Base-by-base conservation (phyloP, 495 filamentous ascomycete genomes). In the Podospora pseudoanserina region DNA sequence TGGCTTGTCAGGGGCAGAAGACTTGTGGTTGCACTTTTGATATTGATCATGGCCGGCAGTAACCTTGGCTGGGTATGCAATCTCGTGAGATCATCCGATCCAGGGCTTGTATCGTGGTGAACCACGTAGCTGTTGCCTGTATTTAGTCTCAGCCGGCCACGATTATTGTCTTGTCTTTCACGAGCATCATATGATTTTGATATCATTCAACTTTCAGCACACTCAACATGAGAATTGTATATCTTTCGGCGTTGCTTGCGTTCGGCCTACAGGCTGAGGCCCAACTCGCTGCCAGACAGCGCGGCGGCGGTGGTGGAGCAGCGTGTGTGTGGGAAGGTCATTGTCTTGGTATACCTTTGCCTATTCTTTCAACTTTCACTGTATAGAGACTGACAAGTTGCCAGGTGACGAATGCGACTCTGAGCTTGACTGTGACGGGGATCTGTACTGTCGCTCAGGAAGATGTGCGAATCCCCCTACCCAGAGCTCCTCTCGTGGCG, bases 241-340 rank as follows among this genome's bases (percentile, higher is more conserved):
- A 67, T 53, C n/a, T 70, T 18, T 62, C 64, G 3, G 60, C 30
- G 1, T 44, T 32, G 20, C 27, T 70, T 16, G 60, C 60, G 9
- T 65, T 15, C 23, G 60, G 30, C 3, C 60, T 70, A 30, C 15
- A 5, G 15, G 61, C 56, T 20, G 60, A 64, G 20, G 68, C 65
- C 20, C 39, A 62, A 0, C 34, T 67, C 26, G 61, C 13, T 23
- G 64, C 68, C 26, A 61, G 65, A 26, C 68, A 69, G 16, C 26
- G 68, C 39, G 62, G 59, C 39, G 58, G 26, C 13, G 68, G 63
- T 20, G 54, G 44, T 23, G 54, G 27, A 30, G 30, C 53, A 9
- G 63, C 64, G 20, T 75, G 74, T 53, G 39, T 54, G 0, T 75
- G 74, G 74, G 68, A 72, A 13, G 72, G 67, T 19, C 74, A 75